Evolutionary conservation across 208 protist species (phyloP), one percentile per base, ranked within the genome.

Genomic region (Leishmania mexicana): DNA sequence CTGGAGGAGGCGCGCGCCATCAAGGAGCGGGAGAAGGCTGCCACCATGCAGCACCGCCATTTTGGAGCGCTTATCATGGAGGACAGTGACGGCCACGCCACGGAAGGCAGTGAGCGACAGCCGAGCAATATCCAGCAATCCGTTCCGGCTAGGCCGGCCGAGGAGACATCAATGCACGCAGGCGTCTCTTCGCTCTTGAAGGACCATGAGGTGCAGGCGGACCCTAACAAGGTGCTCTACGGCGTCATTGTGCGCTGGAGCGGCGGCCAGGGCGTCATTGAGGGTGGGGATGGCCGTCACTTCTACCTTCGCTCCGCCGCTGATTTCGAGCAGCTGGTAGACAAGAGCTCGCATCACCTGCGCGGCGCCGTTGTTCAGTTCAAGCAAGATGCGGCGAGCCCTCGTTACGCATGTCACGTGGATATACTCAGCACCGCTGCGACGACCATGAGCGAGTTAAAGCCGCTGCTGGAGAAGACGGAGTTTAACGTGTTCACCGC

Each of bases 221-320:
- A 89, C 42, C 90, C 92, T 13, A 80, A 87, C 19, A 87, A 79
- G 19, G 60, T 79, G 10, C 80, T 94, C 49, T 96, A 92, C 84
- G 95, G 95, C 78, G 95, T 98, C 7, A 79, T 98, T n/a, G 94
- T 94, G 28, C 92, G 95, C 47, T 98, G 95, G 93, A 96, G 93
- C 74, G 95, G 95, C 28, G 95, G 95, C 54, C 93, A 97, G 62
- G 95, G 95, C 51, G 87, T 92, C 13, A 68, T 98, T 38, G 93
- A 98, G 82, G 91, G 86, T 49, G 90, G 92, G 28, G 86, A 91
- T 31, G 89, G 92, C n/a, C 81, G 83, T 17, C 83, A 89, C 78
- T 96, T 92, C 83, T 96, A 92, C 72, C 89, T 97, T 58, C 85
- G 82, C 40, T 96, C 92, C 45, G 92, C 88, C 49, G 90, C 92